phyloP scores from a whole-genome alignment of 176 grass and related monocot genomes.

The Oryza glumipatula region DNA sequence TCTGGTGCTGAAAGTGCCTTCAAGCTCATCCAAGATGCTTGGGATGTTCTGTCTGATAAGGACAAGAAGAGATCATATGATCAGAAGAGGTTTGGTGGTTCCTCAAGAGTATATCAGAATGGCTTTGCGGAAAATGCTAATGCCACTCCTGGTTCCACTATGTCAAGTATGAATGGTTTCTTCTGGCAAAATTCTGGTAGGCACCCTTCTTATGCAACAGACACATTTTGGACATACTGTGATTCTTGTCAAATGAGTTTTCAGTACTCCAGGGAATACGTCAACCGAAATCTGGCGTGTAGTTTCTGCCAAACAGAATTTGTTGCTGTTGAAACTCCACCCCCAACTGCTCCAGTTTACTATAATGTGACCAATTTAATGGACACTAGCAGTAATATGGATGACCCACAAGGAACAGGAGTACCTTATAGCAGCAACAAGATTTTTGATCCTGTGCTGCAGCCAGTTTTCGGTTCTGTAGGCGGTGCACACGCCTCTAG shows the following conservation, averaged over 20 bases:
- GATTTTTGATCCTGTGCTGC: conserved; percentile 30
- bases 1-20: conserved; percentile 65
- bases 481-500: conserved; percentile 21
- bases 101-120: conserved; percentile 19
- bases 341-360: conserved; percentile 10
- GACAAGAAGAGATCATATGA: conserved; percentile 53
- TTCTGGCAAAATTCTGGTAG: background rate
- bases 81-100: conserved; percentile 41
- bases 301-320: conserved; percentile 36
- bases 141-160: background rate
- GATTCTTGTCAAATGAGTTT: conserved; percentile 36
- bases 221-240: conserved; percentile 81
- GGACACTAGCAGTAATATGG: conserved; percentile 15
- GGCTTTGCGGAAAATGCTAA: conserved; percentile 28
- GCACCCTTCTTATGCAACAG: background rate
- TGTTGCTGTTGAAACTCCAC: conserved; percentile 45
- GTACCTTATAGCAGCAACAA: conserved; percentile 22
- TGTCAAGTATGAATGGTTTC: conserved; percentile 24
- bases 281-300: conserved; percentile 43
- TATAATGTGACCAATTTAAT: background rate
- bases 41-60: conserved; percentile 64
- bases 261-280: conserved; percentile 51
- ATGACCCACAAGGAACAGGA: conserved; percentile 26
- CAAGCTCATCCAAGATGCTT: conserved; percentile 68
- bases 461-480: conserved; percentile 44